Conservation (phyloP, 2,329 filamentous ascomycete species). For the Lasiodiplodia gonubiensis region DNA sequence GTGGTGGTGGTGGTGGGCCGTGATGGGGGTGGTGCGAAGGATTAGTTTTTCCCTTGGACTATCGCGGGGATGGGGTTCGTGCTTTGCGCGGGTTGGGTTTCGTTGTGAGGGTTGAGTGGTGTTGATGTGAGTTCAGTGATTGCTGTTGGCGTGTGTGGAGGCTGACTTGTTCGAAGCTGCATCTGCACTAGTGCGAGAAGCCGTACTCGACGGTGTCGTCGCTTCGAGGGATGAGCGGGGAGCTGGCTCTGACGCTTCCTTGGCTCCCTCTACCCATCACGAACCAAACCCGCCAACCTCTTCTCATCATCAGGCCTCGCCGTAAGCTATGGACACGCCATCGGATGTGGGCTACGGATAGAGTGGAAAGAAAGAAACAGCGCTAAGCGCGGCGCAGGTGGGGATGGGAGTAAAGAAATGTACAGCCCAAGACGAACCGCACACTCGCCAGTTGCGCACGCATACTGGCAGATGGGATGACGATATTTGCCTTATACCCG, state of each 20-base stretch:
- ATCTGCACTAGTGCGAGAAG: not conserved
- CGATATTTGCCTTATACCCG: not conserved
- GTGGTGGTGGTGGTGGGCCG: not conserved
- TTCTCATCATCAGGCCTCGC: not conserved
- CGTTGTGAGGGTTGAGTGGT: not conserved
- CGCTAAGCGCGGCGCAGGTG: not conserved
- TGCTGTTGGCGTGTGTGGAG: not conserved
- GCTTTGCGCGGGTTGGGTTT: too few species aligned
- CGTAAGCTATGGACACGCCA: not conserved
- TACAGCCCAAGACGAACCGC: not conserved
- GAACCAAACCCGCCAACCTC: not conserved
- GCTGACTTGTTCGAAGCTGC: not conserved
- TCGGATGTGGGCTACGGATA: not conserved
- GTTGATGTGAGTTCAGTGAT: not conserved
- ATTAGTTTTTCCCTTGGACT: too few species aligned
- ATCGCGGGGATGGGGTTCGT: too few species aligned
- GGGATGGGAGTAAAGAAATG: not conserved
- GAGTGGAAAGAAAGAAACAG: not conserved
- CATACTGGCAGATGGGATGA: not conserved
- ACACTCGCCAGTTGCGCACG: not conserved
- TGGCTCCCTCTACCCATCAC: not conserved
- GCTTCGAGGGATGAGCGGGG: not conserved
- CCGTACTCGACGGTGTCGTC: not conserved
- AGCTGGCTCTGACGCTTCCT: not conserved
- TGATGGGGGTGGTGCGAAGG: not conserved